phyloP scores from a whole-genome alignment of 768 basidiomycete species.

The Termitomyces sp. region DNA sequence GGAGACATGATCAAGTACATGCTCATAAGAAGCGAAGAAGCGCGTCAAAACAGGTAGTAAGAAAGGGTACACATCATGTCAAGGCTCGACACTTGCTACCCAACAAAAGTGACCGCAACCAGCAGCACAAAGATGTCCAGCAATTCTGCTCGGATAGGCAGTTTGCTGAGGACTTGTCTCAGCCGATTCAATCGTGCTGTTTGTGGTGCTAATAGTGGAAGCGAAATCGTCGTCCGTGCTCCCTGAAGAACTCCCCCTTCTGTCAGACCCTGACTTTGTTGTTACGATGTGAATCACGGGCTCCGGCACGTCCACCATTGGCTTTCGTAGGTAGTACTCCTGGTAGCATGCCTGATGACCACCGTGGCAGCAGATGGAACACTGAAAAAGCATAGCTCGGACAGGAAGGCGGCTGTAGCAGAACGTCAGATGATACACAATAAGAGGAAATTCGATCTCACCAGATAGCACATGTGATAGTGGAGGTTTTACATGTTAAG shows the following conservation, averaged over 20 bases:
- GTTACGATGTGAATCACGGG: slow-evolving; percentile 14
- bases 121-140: slow-evolving; percentile 69
- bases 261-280: slow-evolving; percentile 10
- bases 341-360: slow-evolving; percentile 80
- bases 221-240: slow-evolving; percentile 24
- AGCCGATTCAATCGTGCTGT: slow-evolving; percentile 17
- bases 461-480: slow-evolving; percentile 70
- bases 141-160: slow-evolving; percentile 20
- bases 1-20: neutral
- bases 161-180: slow-evolving; percentile 17
- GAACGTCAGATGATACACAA: neutral
- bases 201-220: slow-evolving; percentile 15
- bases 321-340: slow-evolving; percentile 57
- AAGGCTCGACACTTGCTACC: slow-evolving; percentile 36
- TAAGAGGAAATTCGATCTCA: slow-evolving; percentile 26
- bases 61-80: slow-evolving; percentile 2
- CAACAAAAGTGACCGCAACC: slow-evolving; percentile 86
- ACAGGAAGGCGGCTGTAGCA: slow-evolving; percentile 69
- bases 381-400: slow-evolving; percentile 64
- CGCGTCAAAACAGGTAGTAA: neutral
- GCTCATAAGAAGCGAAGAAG: neutral
- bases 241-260: slow-evolving; percentile 12
- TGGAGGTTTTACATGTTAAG: slow-evolving; percentile 43
- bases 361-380: slow-evolving; percentile 75
- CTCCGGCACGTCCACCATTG: slow-evolving; percentile 46